phyloP scores from a whole-genome alignment of 306 rosid genomes.

The Quillaja saponaria region DNA sequence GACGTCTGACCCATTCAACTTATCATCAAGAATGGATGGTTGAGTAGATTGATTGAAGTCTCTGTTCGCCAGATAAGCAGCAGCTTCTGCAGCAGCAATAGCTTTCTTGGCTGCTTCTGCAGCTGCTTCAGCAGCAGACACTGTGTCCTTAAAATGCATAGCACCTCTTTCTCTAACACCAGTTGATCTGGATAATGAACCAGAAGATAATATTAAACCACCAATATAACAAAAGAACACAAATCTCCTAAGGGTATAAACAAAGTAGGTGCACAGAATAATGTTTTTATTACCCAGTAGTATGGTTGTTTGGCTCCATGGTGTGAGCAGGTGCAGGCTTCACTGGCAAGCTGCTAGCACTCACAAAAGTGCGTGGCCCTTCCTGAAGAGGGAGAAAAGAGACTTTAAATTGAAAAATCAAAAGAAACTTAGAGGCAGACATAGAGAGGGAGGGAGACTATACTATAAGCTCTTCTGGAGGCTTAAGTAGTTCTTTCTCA shows the following conservation, averaged over 20 bases:
- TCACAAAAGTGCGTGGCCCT: constrained; percentile 64
- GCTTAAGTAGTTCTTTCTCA: constrained; percentile 83
- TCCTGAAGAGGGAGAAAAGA: constrained; percentile 42
- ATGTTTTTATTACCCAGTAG: constrained; percentile 28
- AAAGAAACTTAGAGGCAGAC: constrained; percentile 7
- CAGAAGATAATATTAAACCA: constrained; percentile 17
- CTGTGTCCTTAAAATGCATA: constrained; percentile 55
- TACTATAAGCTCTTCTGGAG: constrained; percentile 81
- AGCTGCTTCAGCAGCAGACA: constrained; percentile 87
- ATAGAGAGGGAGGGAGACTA: constrained; percentile 29
- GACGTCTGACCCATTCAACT: constrained; percentile 21
- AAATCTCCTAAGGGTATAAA: neutral
- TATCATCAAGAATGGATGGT: constrained; percentile 28
- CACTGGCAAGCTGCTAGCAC: constrained; percentile 67
- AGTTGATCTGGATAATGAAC: constrained; percentile 35
- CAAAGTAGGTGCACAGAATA: neutral
- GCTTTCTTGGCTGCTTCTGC: constrained; percentile 86
- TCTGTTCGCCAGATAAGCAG: constrained; percentile 81
- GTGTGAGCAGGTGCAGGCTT: constrained; percentile 41
- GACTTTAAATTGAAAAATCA: constrained; percentile 14
- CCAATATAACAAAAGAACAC: neutral
- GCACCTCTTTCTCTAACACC: constrained; percentile 34
- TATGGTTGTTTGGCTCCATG: constrained; percentile 32
- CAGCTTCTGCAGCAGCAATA: constrained; percentile 90
- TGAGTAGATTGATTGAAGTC: constrained; percentile 40